phyloP scores from a whole-genome alignment of 768 basidiomycete genomes.

The Auriculariales sp. region DNA sequence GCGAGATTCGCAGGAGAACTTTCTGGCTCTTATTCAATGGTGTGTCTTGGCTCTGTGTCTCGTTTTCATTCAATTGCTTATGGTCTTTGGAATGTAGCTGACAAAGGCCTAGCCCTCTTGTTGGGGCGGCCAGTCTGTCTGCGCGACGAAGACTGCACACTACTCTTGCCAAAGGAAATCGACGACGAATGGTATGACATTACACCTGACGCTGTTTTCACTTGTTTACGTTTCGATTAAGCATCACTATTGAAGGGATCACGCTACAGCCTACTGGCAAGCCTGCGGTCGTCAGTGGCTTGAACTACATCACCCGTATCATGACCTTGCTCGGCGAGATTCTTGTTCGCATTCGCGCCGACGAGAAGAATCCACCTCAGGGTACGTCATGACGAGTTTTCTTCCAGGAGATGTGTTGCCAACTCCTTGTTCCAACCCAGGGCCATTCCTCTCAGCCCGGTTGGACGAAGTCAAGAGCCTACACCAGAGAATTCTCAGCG shows the following conservation, averaged over 20 bases:
- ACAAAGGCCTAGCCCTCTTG: slow-evolving; percentile 80
- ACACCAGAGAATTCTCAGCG: slow-evolving; percentile 58
- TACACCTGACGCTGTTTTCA: no score
- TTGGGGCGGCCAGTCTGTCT: slow-evolving; percentile 74
- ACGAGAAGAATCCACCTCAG: slow-evolving; percentile 73
- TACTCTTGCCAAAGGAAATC: slow-evolving; percentile 76
- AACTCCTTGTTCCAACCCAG: no score
- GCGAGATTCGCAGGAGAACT: slow-evolving; percentile 67
- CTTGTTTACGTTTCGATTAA: no score
- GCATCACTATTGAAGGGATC: slow-evolving; percentile 72
- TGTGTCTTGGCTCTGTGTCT: slow-evolving; percentile 26
- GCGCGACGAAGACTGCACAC: slow-evolving; percentile 81
- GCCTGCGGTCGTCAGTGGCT: slow-evolving; percentile 71
- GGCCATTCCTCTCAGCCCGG: slow-evolving; percentile 66
- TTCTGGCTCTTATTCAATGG: slow-evolving; percentile 89
- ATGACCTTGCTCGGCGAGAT: slow-evolving; percentile 80
- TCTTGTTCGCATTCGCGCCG: slow-evolving; percentile 71
- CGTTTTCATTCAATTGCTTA: no score
- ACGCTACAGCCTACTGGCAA: slow-evolving; percentile 78
- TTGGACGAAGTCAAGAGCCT: slow-evolving; percentile 75
- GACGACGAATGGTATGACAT: slow-evolving; percentile 90
- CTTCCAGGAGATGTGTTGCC: no score
- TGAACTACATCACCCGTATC: slow-evolving; percentile 77
- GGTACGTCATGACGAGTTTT: no score
- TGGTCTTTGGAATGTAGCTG: slow-evolving; percentile 37